These are phyloP conservation scores for Dalbergia cochinchinensis DNA, from an alignment of 306 rosid genomes.

Conservation along the genomic window DNA sequence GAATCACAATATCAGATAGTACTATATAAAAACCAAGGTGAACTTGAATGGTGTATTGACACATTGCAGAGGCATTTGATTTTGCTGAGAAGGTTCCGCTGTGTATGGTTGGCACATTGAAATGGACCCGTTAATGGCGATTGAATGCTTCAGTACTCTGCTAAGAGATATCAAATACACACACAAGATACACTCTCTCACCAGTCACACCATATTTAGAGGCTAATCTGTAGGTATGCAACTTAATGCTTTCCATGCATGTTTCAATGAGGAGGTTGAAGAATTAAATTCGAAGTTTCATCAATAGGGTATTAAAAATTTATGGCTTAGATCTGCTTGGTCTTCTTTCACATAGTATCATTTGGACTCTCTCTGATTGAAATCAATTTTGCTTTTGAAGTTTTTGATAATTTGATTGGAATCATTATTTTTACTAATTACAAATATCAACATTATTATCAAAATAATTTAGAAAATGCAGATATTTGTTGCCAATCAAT, in stretches of 20 bases:
- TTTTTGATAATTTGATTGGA: too few species aligned
- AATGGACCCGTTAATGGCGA: constrained; percentile 49
- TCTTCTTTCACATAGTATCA: not conserved
- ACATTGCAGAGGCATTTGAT: constrained; percentile 37
- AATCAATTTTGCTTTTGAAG: not conserved
- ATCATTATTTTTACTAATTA: too few species aligned
- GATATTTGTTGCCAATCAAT: too few species aligned
- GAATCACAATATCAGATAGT: too few species aligned
- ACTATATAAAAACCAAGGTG: not conserved
- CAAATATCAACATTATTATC: too few species aligned
- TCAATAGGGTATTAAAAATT: constrained; percentile 34
- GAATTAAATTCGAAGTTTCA: constrained; percentile 44
- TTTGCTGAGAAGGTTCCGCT: constrained; percentile 33
- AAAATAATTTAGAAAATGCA: too few species aligned
- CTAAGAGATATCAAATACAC: constrained; percentile 14
- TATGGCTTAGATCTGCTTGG: not conserved
- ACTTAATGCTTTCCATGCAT: constrained; percentile 58
- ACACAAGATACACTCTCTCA: not conserved
- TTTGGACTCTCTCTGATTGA: not conserved
- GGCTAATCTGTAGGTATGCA: constrained; percentile 45
- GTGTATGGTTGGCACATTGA: constrained; percentile 54
- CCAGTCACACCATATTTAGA: constrained; percentile 31
- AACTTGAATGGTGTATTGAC: constrained; percentile 40
- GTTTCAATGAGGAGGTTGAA: constrained; percentile 55
- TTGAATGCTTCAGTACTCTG: constrained; percentile 43